These are phyloP conservation scores for Xylariaceae sp. DNA, from an alignment of 2,329 filamentous ascomycete species.

Conservation along the genomic window DNA sequence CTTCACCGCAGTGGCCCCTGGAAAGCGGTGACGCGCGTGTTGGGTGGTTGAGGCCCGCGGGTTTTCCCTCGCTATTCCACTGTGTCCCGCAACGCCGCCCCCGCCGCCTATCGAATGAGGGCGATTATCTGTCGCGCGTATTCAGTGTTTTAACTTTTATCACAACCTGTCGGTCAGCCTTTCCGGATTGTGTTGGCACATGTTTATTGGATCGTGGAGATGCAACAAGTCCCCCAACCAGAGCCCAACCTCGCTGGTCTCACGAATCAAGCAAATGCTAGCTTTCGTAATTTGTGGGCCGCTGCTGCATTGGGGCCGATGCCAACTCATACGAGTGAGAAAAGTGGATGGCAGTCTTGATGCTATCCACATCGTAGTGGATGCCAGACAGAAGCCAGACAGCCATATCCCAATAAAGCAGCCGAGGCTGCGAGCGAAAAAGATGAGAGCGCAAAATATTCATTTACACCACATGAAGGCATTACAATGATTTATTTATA, in stretches of 20 bases:
- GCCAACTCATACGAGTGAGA: neutral
- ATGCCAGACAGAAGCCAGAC: too few species aligned
- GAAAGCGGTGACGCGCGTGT: conserved; percentile 7
- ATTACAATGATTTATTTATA: too few species aligned
- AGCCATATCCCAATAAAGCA: too few species aligned
- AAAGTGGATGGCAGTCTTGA: too few species aligned
- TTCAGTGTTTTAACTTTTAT: neutral
- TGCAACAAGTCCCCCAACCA: conserved; percentile 1
- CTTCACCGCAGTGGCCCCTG: conserved; percentile 7
- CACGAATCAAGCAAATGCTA: conserved; percentile 6
- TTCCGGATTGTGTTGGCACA: conserved; percentile 9
- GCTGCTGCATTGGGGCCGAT: conserved; percentile 2
- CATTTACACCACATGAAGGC: too few species aligned
- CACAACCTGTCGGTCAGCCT: conserved; percentile 4
- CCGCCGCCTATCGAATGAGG: neutral
- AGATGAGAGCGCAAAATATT: too few species aligned
- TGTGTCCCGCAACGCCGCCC: too few species aligned
- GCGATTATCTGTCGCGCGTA: neutral
- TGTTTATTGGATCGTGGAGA: conserved; percentile 6
- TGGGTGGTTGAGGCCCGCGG: too few species aligned
- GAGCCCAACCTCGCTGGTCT: conserved; percentile 9
- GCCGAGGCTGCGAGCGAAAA: too few species aligned
- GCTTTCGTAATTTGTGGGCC: conserved; percentile 3
- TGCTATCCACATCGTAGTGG: too few species aligned
- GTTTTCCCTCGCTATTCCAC: too few species aligned